A percentile compares a stretch with the other conserved stretches of the same genome.
Conservation (phyloP, 345 rosid species). For the Anacardium occidentale region DNA sequence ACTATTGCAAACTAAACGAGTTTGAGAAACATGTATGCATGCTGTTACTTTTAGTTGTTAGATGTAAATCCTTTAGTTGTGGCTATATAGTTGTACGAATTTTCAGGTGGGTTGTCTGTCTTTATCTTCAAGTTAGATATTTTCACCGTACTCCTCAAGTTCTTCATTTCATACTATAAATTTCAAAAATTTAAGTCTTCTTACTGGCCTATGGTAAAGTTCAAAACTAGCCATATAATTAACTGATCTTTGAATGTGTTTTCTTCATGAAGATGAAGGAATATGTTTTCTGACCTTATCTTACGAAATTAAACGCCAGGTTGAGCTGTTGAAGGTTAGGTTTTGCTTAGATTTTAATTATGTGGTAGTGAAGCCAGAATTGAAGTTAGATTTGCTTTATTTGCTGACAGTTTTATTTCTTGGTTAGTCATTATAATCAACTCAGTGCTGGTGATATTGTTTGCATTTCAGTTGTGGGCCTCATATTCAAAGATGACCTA, state of each 20-base stretch:
- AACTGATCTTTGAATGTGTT: too few species aligned
- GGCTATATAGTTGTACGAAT: too few species aligned
- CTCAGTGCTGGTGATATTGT: slow-evolving; percentile 4
- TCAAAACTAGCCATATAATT: too few species aligned
- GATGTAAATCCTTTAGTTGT: too few species aligned
- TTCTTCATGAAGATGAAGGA: too few species aligned
- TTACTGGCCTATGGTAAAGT: too few species aligned
- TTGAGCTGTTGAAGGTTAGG: neutral
- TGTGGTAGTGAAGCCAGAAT: too few species aligned
- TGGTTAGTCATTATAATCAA: neutral
- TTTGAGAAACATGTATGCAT: neutral
- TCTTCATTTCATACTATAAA: neutral
- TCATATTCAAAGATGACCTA: slow-evolving; percentile 34
- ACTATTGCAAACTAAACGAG: neutral
- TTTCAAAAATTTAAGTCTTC: neutral
- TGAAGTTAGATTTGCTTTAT: neutral
- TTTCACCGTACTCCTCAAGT: too few species aligned
- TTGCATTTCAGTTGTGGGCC: slow-evolving; percentile 43
- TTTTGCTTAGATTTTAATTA: neutral
- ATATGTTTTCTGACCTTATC: neutral
- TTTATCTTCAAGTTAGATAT: too few species aligned
- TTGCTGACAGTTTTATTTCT: neutral
- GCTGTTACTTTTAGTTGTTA: too few species aligned
- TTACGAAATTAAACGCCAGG: neutral
- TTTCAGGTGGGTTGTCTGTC: neutral